These are phyloP conservation scores for Rusavskia elegans DNA, from an alignment of 495 filamentous ascomycete genomes.

Conservation along the genomic window DNA sequence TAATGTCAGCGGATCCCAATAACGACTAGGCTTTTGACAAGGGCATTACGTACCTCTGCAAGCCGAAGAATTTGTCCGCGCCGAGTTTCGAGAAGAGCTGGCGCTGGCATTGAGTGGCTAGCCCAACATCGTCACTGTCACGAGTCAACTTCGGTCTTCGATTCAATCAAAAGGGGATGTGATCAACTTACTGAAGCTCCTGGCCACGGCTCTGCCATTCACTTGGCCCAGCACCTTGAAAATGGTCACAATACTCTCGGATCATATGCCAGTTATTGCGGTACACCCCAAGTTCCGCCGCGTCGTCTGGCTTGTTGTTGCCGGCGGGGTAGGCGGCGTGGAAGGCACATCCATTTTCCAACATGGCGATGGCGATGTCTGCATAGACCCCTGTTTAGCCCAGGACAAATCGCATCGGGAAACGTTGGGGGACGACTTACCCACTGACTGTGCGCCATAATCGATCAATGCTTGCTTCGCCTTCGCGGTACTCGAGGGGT, in stretches of 20 bases:
- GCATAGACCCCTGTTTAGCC: background rate
- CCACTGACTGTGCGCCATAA: background rate
- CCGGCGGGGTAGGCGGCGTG: background rate
- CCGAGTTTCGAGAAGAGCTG: background rate
- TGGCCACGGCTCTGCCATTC: background rate
- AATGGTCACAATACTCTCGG: background rate
- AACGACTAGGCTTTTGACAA: background rate
- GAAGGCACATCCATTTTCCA: background rate
- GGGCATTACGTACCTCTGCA: background rate
- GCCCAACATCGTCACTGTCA: background rate
- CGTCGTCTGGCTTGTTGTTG: background rate
- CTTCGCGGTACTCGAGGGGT: background rate
- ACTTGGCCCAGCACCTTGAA: background rate
- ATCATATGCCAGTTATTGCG: constrained; percentile 1
- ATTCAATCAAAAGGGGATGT: too few species aligned
- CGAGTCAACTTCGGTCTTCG: background rate
- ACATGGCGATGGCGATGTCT: constrained; percentile 1
- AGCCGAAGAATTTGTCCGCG: background rate
- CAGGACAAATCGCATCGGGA: background rate
- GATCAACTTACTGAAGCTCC: background rate
- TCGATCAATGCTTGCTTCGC: background rate
- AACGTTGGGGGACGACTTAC: background rate
- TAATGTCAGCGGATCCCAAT: background rate
- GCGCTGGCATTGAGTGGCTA: background rate
- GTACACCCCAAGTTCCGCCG: background rate